Evolutionary conservation across 2,329 filamentous ascomycete species (phyloP).

Genomic region (Colletotrichum scovillei): DNA sequence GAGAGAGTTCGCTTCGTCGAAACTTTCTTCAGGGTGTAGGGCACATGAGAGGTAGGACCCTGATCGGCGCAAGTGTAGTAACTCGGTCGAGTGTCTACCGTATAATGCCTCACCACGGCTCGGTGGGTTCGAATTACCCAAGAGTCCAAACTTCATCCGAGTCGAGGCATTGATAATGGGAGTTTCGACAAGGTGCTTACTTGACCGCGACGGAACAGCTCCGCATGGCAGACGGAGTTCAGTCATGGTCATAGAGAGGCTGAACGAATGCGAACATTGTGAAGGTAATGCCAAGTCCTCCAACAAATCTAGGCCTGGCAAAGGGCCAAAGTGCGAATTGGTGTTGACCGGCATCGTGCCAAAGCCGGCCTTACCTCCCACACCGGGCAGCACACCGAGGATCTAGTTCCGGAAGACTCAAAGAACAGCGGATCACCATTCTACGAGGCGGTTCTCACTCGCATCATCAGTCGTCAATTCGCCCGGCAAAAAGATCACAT

Average conservation of each 20-base stretch:
- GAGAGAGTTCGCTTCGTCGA: slow-evolving; percentile 20
- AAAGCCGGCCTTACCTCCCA: background rate
- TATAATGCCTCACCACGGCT: background rate
- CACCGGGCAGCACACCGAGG: background rate
- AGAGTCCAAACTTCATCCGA: slow-evolving; percentile 33
- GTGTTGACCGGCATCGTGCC: background rate
- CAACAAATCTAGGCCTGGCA: background rate
- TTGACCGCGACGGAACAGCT: background rate
- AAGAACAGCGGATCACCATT: background rate
- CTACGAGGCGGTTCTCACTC: background rate
- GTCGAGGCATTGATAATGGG: background rate
- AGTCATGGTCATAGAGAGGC: background rate
- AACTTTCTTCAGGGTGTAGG: slow-evolving; percentile 13
- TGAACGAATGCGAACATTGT: background rate
- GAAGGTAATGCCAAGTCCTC: background rate
- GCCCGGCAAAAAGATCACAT: background rate
- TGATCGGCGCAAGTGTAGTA: slow-evolving; percentile 11
- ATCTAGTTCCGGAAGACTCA: background rate
- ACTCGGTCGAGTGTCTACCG: slow-evolving; percentile 2
- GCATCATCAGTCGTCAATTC: background rate
- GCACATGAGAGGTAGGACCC: slow-evolving; percentile 24
- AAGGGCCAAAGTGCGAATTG: background rate
- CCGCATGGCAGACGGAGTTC: background rate
- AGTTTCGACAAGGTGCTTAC: background rate
- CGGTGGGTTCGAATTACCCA: background rate